Base-by-base conservation (phyloP, 306 rosid genomes). In the Vigna radiata region DNA sequence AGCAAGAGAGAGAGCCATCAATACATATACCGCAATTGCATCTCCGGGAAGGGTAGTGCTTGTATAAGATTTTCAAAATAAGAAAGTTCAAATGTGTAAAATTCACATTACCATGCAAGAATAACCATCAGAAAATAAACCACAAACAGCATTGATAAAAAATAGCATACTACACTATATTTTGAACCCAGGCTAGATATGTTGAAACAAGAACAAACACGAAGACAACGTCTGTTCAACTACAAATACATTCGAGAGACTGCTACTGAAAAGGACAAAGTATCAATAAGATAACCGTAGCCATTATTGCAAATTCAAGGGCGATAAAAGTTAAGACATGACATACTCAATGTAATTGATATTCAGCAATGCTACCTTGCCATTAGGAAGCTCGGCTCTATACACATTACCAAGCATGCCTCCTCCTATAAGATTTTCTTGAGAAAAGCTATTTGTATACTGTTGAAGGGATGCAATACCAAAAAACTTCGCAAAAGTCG, bases 351-450 rank as follows among this genome's bases (percentile, higher is more conserved):
- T 13, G 68, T 74, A 81, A 74, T 62, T 11, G 19, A 73, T 63
- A 61, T 80, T 21, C 46, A 83, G 63, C 37, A 58, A 82, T 19
- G 83, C 76, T 84, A 96, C 99, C 98, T 92, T 96, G 80, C 99
- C 96, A 49, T 81, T 79, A 70, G 99, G 98, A 59, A 92, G 94
- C 87, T 90, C 89, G 37, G 99, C 99, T 86, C 90, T 87, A 76
- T 96, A 96, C 56, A 92, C 99, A 16, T 44, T 91, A 70, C 99
- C 99, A 83, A 96, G 82, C 96, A 86, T 92, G 83, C 99, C 99
- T 29, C 56, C 81, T 87, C 98, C 99, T 54, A 96, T 70, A 74
- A 88, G 87, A 83, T 92, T 92, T 60, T 96, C 98, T 72, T 73
- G 91, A 53, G 99, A 92, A 79, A 96, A 96, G 88, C 98, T 96